Base-by-base conservation (phyloP, 306 rosid species). In the Quercus suber region DNA sequence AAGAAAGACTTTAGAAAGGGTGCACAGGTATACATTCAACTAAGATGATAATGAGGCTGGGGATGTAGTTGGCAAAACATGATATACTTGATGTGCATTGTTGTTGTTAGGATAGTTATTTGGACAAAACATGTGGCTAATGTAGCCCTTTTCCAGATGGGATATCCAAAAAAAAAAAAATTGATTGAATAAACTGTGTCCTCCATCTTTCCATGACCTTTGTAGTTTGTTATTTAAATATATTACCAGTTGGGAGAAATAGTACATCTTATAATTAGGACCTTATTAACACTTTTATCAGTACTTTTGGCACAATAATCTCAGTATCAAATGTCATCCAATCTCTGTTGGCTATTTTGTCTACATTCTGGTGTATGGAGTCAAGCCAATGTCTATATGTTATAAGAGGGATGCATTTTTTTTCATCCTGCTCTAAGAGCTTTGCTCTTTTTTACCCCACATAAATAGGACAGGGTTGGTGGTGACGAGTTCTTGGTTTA, bases 1-100 rank as follows among this genome's bases (percentile, higher is more conserved):
- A 86, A 79, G 90, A 92, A 92, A 79, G 91, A 96, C 84, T 96
- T 96, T 76, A 89, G 99, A 82, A 93, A 96, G 97, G 99, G 97
- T 76, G 99, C 98, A 61, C 99, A 96, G 99, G 99, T 96, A 90
- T 75, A 51, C 71, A 67, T 49, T 76, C 74, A 58, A 82, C 69
- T 64, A 15, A 67, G 73, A 55, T 77, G 74, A 60, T 30, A 65
- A 71, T 76, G 75, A 70, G 52, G 71, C 45, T 75, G 15, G 55
- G 37, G 33, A 55, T 70, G 52, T 78, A 84, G 81, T 81, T 74
- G 27, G n/a, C 45, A 58, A 70, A 76, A 27, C 78, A 0, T 49
- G 31, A 61, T 74, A 76, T 15, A 75, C 25, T 64, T 27, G 9
- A n/a, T 76, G 18, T 49, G 49, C 18, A 5, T 52, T 51, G 13